Evolutionary conservation across 495 filamentous ascomycete genomes (phyloP).

Genomic region (Penicillium arizonense): DNA sequence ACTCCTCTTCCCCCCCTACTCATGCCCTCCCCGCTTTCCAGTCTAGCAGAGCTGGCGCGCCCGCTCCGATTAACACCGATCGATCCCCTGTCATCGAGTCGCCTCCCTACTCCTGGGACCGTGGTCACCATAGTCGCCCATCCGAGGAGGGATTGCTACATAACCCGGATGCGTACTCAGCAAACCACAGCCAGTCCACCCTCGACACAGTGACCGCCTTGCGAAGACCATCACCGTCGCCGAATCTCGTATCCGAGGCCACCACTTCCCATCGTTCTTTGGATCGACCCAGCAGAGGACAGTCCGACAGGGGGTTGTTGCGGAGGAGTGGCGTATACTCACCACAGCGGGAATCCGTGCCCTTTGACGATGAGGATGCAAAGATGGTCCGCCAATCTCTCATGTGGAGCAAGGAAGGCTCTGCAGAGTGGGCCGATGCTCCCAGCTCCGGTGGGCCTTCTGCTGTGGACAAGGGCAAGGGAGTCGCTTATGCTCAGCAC

Average conservation of each 20-base stretch:
- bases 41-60: conserved; percentile 26
- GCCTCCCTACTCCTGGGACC: conserved; percentile 68
- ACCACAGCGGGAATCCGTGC: conserved; percentile 40
- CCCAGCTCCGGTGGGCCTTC: conserved; percentile 41
- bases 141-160: conserved; percentile 62
- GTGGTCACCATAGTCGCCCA: conserved; percentile 39
- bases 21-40: conserved; percentile 16
- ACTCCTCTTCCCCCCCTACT: conserved; percentile 20
- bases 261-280: conserved; percentile 41
- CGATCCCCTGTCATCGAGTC: conserved; percentile 52
- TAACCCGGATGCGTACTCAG: conserved; percentile 13
- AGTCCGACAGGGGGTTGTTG: conserved; percentile 37
- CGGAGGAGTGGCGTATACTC: conserved; percentile 48
- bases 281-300: conserved; percentile 22
- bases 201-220: conserved; percentile 12
- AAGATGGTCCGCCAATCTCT: conserved; percentile 63
- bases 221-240: conserved; percentile 20
- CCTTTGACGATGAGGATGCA: conserved; percentile 67
- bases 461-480: conserved; percentile 42
- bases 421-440: conserved; percentile 27
- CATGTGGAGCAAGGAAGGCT: conserved; percentile 34
- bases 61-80: conserved; percentile 60
- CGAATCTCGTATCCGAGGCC: conserved; percentile 20
- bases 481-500: conserved; percentile 6
- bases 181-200: conserved; percentile 1